Evolutionary conservation across 148 eudicot species (phyloP).

Genomic region (Cornus florida): DNA sequence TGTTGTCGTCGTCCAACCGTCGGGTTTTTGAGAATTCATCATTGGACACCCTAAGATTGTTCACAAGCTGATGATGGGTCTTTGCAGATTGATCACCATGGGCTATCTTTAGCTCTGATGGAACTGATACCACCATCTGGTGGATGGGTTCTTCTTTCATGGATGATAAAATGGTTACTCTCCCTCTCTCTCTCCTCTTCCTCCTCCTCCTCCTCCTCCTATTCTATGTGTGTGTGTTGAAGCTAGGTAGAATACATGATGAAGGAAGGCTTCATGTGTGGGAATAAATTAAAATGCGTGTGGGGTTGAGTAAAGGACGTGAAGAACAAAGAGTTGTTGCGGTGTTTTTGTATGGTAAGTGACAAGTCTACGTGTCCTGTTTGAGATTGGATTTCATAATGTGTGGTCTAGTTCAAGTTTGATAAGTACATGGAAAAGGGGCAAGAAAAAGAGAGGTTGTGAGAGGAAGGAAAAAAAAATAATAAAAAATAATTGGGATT

Average conservation of each 20-base stretch:
- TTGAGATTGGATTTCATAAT: slow-evolving; percentile 18
- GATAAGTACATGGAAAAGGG: not conserved
- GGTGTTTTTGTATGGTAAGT: slow-evolving; percentile 47
- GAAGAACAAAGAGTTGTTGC: not conserved
- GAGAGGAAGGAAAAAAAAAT: not conserved
- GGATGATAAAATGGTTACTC: not conserved
- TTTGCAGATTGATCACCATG: not conserved
- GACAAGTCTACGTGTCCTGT: slow-evolving; percentile 50
- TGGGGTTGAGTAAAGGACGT: slow-evolving; percentile 47
- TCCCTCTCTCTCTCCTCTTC: not conserved
- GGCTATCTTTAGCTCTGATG: not conserved
- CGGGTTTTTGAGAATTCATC: not conserved
- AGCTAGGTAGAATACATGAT: not conserved
- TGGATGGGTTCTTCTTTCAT: not conserved
- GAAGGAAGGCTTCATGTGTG: slow-evolving; percentile 10
- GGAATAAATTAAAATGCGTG: slow-evolving; percentile 24
- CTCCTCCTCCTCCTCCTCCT: not conserved
- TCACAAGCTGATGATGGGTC: not conserved
- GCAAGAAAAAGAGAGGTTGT: slow-evolving; percentile 6
- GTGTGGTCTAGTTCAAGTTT: slow-evolving; percentile 41
- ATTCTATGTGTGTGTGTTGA: not conserved
- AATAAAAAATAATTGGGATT: too few relatives aligned
- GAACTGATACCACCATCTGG: too few relatives aligned
- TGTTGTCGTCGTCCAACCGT: not conserved
- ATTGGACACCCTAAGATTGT: not conserved